Conservation (phyloP, 306 rosid species). For the Gastrolobium bilobum region DNA sequence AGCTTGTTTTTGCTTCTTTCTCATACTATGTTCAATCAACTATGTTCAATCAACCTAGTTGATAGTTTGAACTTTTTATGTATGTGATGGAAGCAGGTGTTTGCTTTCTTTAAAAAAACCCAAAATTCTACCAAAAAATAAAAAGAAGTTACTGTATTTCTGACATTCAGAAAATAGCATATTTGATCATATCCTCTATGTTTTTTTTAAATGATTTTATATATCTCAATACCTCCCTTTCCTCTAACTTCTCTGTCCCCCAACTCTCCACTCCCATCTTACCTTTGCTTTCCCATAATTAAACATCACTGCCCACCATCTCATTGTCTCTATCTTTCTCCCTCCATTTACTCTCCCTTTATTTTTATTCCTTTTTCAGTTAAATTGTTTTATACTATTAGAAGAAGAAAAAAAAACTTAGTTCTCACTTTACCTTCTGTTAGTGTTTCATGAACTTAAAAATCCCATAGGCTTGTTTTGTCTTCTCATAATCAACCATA, state of each 20-base stretch:
- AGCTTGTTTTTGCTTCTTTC: slow-evolving; percentile 50
- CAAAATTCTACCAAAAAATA: slow-evolving; percentile 42
- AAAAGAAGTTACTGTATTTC: slow-evolving; percentile 19
- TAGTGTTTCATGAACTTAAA: slow-evolving; percentile 49
- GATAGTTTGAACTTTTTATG: slow-evolving; percentile 44
- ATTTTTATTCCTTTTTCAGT: slow-evolving; percentile 39
- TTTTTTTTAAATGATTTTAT: slow-evolving; percentile 3
- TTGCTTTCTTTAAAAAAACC: slow-evolving; percentile 45
- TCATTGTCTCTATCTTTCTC: slow-evolving; percentile 43
- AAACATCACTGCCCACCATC: slow-evolving; percentile 62
- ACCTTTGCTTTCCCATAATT: slow-evolving; percentile 70
- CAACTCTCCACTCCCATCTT: slow-evolving; percentile 52
- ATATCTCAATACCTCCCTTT: slow-evolving; percentile 44
- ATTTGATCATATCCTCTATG: slow-evolving; percentile 38
- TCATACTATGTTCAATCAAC: slow-evolving; percentile 39
- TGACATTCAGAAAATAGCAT: slow-evolving; percentile 33
- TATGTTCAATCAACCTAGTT: slow-evolving; percentile 45
- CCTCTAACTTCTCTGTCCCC: slow-evolving; percentile 57
- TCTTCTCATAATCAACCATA: slow-evolving; percentile 55
- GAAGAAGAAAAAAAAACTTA: not conserved
- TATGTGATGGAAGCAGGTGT: slow-evolving; percentile 39
- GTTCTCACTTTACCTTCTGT: slow-evolving; percentile 39
- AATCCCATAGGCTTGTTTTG: slow-evolving; percentile 49
- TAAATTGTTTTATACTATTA: not conserved
- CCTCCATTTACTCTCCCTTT: slow-evolving; percentile 34